Percentiles rank a stretch among this genome's conserved stretches.
These are phyloP conservation scores for Cordyceps cateniannulata DNA, from an alignment of 2,329 filamentous ascomycete genomes.

Conservation along the genomic window DNA sequence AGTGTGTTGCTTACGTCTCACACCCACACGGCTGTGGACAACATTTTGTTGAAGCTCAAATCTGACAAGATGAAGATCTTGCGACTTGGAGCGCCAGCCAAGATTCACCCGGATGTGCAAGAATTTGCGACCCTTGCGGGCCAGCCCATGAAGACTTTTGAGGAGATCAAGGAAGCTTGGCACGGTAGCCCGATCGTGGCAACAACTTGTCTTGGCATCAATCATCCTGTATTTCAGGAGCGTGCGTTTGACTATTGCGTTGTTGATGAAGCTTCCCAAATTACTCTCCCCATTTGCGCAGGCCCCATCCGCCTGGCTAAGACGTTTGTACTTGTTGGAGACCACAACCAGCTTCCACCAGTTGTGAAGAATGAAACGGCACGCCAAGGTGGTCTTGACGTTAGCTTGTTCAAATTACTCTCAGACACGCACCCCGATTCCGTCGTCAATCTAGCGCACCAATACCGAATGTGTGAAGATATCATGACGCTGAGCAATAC, in stretches of 20 bases:
- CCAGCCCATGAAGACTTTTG: slow-evolving; percentile 66
- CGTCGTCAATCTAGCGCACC: slow-evolving; percentile 87
- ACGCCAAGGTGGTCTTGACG: slow-evolving; percentile 75
- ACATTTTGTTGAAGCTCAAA: slow-evolving; percentile 88
- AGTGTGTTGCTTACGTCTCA: slow-evolving; percentile 91
- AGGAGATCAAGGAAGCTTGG: slow-evolving; percentile 78
- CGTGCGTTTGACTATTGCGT: slow-evolving; percentile 97
- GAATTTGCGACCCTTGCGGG: slow-evolving; percentile 76
- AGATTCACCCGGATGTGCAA: slow-evolving; percentile 82
- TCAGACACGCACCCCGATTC: slow-evolving; percentile 82
- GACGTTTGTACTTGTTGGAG: slow-evolving; percentile 91
- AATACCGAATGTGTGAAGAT: slow-evolving; percentile 97
- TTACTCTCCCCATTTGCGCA: slow-evolving; percentile 89
- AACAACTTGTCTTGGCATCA: slow-evolving; percentile 89
- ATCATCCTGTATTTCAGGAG: slow-evolving; percentile 80
- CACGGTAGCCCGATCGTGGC: slow-evolving; percentile 84
- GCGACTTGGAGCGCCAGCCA: slow-evolving; percentile 76
- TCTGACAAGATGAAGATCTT: slow-evolving; percentile 71
- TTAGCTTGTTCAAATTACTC: slow-evolving; percentile 88
- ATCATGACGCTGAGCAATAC: slow-evolving; percentile 92
- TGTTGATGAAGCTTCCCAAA: slow-evolving; percentile 95
- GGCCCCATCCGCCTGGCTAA: slow-evolving; percentile 89
- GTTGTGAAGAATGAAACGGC: slow-evolving; percentile 90
- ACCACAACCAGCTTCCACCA: slow-evolving; percentile 93
- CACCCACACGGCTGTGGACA: slow-evolving; percentile 96